phyloP scores from a whole-genome alignment of 805 yeast genomes.

The Suhomyces tanzawaensis region DNA sequence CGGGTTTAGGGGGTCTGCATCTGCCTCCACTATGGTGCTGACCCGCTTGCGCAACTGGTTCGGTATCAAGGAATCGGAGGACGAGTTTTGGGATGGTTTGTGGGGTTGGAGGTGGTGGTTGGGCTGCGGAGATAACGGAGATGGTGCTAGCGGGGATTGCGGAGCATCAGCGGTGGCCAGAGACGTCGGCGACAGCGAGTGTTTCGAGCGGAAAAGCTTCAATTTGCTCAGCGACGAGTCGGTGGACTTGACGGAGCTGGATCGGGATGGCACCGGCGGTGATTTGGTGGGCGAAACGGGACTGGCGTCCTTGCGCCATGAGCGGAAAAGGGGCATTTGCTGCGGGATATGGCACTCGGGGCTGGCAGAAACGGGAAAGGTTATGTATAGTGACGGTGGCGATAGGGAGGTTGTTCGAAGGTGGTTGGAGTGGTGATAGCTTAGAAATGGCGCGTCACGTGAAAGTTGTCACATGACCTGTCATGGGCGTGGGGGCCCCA shows the following conservation, averaged over 20 bases:
- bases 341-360: too few species aligned
- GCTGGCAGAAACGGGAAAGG: too few species aligned
- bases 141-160: too few species aligned
- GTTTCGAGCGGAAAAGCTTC: conserved; percentile 1
- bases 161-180: not conserved
- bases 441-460: too few species aligned
- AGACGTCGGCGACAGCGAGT: not conserved
- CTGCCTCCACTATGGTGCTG: conserved; percentile 29
- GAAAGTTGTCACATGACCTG: too few species aligned
- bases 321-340: conserved; percentile 6
- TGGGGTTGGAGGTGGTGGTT: not conserved
- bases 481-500: too few species aligned
- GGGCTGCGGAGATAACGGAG: not conserved
- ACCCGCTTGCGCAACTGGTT: conserved; percentile 14
- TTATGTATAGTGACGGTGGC: too few species aligned
- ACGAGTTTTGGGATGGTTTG: too few species aligned
- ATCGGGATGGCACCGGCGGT: conserved; percentile 1
- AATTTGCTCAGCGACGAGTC: conserved; percentile 2
- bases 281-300: conserved; percentile 1
- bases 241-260: conserved; percentile 5
- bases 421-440: too few species aligned
- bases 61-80: not conserved
- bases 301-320: not conserved
- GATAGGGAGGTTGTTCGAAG: too few species aligned
- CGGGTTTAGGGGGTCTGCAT: conserved; percentile 5